A percentile compares a stretch with the other conserved stretches of the same genome.
These are phyloP conservation scores for Berberis thunbergii DNA, from an alignment of 164 flowering plant species.

Conservation along the genomic window DNA sequence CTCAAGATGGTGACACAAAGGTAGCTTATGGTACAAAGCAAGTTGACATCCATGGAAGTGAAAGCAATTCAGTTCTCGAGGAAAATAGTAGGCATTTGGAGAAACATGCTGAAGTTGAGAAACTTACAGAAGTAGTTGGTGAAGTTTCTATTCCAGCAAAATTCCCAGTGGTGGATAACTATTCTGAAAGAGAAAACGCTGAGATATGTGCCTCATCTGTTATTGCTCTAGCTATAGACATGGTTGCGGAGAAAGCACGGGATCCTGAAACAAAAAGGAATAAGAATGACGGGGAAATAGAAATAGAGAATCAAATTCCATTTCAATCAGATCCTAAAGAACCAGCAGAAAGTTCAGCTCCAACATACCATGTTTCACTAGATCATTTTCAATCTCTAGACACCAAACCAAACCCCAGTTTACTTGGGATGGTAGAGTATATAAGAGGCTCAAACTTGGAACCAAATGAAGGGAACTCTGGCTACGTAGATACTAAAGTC, in stretches of 20 bases:
- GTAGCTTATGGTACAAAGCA: constrained; percentile 10
- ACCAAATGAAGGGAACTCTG: constrained; percentile 5
- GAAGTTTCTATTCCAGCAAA: constrained; percentile 11
- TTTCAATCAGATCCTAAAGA: constrained; percentile 6
- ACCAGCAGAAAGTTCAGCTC: background rate
- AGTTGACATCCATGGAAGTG: constrained; percentile 3
- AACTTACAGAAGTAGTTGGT: constrained; percentile 3
- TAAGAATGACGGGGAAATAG: background rate
- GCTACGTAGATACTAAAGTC: background rate
- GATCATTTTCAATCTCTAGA: constrained; percentile 3
- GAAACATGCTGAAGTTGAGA: constrained; percentile 8
- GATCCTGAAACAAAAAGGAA: background rate
- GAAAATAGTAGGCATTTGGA: constrained; percentile 8
- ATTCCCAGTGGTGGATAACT: constrained; percentile 2
- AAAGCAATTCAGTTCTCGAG: constrained; percentile 8
- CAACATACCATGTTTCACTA: background rate
- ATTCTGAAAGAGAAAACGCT: constrained; percentile 9
- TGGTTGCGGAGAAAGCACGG: constrained; percentile 4
- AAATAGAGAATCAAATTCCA: background rate
- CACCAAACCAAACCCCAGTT: background rate
- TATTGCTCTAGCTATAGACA: background rate
- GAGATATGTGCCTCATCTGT: background rate
- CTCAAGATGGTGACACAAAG: constrained; percentile 8
- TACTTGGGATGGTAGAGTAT: constrained; percentile 2
- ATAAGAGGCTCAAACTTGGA: background rate